A percentile compares a stretch with the other conserved stretches of the same genome.
Conservation (phyloP, 2,329 filamentous ascomycete genomes). For the Hortaea werneckii region DNA sequence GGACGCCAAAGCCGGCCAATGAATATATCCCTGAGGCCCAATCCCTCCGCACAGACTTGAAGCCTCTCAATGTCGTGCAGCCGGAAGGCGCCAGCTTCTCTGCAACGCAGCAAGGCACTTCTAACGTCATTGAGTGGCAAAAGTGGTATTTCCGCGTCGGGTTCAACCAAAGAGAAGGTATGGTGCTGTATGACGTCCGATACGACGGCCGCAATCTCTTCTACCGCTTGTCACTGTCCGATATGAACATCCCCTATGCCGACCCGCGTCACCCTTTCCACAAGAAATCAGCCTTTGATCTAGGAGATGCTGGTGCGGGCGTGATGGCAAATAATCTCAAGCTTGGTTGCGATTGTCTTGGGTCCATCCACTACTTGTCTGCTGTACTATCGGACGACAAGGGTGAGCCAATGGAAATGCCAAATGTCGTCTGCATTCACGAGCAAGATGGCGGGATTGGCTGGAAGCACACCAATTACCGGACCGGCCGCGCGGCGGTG, state of each 20-base stretch:
- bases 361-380: conserved; percentile 58
- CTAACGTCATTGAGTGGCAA: conserved; percentile 48
- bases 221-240: conserved; percentile 55
- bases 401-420: conserved; percentile 46
- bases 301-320: conserved; percentile 56
- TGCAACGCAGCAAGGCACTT: conserved; percentile 41
- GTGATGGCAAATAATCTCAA: conserved; percentile 52
- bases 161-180: conserved; percentile 54
- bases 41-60: conserved; percentile 37
- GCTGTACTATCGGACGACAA: conserved; percentile 48
- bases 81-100: conserved; percentile 58
- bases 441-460: conserved; percentile 61
- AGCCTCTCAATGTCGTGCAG: conserved; percentile 64
- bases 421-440: conserved; percentile 61
- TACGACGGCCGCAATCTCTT: conserved; percentile 48
- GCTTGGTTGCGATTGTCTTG: conserved; percentile 60
- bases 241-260: conserved; percentile 55
- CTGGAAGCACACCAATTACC: conserved; percentile 63
- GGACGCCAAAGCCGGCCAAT: conserved; percentile 48
- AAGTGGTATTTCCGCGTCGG: conserved; percentile 54
- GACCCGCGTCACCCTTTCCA: conserved; percentile 59
- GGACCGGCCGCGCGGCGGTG: conserved; percentile 52
- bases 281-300: conserved; percentile 60
- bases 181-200: conserved; percentile 56
- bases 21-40: conserved; percentile 55